Evolutionary conservation across 1,284 basidiomycete genomes (phyloP), one percentile per base, ranked within the genome.

Genomic region (Trametes versicolor): DNA sequence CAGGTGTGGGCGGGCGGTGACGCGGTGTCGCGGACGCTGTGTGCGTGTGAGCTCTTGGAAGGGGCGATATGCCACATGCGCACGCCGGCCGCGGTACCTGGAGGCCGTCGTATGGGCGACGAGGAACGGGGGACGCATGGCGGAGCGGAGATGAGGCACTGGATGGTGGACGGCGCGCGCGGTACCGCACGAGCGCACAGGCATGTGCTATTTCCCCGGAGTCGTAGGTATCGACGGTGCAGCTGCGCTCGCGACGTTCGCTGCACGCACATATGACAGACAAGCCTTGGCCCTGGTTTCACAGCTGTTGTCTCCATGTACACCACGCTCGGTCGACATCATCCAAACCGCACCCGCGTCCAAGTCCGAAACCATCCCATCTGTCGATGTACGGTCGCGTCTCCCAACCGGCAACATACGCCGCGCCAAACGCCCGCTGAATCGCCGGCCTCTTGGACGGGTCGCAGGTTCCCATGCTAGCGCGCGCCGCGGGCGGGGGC

Each of bases 401-500:
- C 13, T 43, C 41, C 17, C 15, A n/a, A 43, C 49, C 49, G 49
- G 49, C 49, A 50, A 50, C 27, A 32, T 32, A 50, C 49, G 8
- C 49, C 27, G 25, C 27, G 21, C 10, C 52, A n/a, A 9, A 37
- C 37, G 37, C 36, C 34, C 52, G 23, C 37, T 54, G 21, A 41
- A 41, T 39, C 52, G 52, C 52, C 52, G 52, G 52, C 36, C 29
- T 32, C 29, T 32, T 5, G 23, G 37, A 17, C 39, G 25, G 10
- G 49, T 32, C 29, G n/a, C n/a, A 36, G 27, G 25, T 59, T 60
- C 58, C 58, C 58, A 60, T 51, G 58, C 58, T 60, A 52, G 37
- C 50, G 25, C n/a, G 39, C 29, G 4, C 29, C 19, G 47, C 57
- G 29, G 3, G 49, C n/a, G 49, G 19, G 58, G 19, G 58, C 58